Percentiles rank a stretch among this genome's conserved stretches.
Evolutionary conservation across 1,284 basidiomycete genomes (phyloP).

Genomic region (Mrakiaceae sp.): DNA sequence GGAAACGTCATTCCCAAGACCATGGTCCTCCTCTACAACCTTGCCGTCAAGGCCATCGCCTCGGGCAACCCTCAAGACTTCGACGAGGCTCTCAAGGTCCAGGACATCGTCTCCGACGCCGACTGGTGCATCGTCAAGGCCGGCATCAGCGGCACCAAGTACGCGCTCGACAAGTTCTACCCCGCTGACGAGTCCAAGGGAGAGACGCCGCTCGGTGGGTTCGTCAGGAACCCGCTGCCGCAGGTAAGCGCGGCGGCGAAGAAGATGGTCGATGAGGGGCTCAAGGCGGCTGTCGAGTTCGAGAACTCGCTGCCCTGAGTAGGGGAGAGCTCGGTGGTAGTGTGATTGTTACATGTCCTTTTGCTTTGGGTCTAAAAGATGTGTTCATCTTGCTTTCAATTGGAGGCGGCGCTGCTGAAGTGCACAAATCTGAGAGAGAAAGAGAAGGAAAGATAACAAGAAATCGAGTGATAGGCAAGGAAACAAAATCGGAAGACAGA

Average conservation of each 20-base stretch:
- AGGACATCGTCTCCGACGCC: conserved; percentile 55
- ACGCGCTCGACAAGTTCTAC: conserved; percentile 48
- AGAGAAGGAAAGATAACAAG: no score
- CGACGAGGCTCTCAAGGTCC: conserved; percentile 55
- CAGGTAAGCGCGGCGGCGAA: conserved; percentile 34
- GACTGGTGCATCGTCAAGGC: conserved; percentile 62
- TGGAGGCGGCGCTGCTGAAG: no score
- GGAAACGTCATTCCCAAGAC: conserved; percentile 68
- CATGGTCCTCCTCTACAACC: conserved; percentile 49
- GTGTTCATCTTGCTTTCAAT: no score
- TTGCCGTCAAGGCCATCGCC: conserved; percentile 37
- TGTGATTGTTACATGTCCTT: no score
- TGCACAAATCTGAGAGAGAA: no score
- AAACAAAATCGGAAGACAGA: no score
- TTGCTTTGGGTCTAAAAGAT: no score
- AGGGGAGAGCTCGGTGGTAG: no score
- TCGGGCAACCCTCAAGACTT: conserved; percentile 46
- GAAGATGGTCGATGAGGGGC: conserved; percentile 36
- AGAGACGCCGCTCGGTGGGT: conserved; percentile 31
- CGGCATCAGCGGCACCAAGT: conserved; percentile 58
- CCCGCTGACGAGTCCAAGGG: conserved; percentile 50
- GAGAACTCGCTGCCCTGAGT: conserved; percentile 39
- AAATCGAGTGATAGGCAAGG: no score
- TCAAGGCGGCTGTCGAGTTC: conserved; percentile 50
- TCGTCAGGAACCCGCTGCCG: conserved; percentile 50